Evolutionary conservation across 495 filamentous ascomycete species (phyloP), one percentile per base, ranked within the genome.

Genomic region (Aspergillus sclerotioniger): DNA sequence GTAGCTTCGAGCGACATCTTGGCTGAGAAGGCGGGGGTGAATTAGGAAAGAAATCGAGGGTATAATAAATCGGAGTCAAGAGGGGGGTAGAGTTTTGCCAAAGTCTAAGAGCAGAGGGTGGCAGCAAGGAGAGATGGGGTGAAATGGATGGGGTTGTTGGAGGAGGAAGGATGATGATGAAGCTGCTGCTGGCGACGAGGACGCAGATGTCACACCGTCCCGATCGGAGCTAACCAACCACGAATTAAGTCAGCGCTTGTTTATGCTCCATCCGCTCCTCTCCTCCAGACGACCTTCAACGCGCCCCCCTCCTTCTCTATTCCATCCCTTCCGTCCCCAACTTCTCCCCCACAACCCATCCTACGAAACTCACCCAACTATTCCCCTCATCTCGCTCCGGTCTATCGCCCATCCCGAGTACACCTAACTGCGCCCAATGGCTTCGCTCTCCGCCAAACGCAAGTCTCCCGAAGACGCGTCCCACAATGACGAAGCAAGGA

Each of bases 1-100:
- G 86, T 87, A 66, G 86, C 86, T 80, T 89, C 86, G 58, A 89
- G 76, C 57, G 78, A 83, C 86, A 88, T 89, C 47, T 77, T 86
- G 80, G 75, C 74, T 62, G 62, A 39, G 62, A 17, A 4, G 50
- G 45, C 17, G 59, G 32, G 49, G 37, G 21, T n/a, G 29, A 35
- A 46, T 46, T 35, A 41, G 41, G 47, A 58, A 35, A 43, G 45
- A 45, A 52, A 49, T 52, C 58, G 43, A 48, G 57, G 54, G 45
- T 35, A 61, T 63, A 62, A 64, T 63, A 5, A 12, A 44, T 21
- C 35, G 32, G 21, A n/a, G 3, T 52, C 37, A 12, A 58, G 31
- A 19, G n/a, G 54, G 17, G 15, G n/a, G 15, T 28, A 29, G 45
- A 55, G 44, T 0, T n/a, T 29, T 46, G 25, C 25, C 31, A 32